Evolutionary conservation across 78 protist species (phyloP).

Genomic region (Protostelium mycophagum): DNA sequence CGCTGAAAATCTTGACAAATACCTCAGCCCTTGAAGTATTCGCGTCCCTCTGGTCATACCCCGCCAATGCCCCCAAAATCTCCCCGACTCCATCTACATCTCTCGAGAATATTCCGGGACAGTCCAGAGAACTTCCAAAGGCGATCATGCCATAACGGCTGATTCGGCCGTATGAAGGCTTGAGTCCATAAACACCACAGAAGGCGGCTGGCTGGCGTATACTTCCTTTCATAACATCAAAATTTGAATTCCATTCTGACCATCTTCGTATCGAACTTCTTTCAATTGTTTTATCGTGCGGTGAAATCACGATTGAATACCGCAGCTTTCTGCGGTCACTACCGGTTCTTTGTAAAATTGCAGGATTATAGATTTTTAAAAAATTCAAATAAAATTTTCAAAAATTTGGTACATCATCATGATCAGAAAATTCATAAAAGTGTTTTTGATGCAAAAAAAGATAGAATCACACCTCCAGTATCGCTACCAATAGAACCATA

Average conservation of each 20-base stretch:
- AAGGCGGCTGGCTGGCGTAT: slow-evolving; percentile 71
- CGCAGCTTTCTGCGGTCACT: no score
- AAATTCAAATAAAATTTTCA: no score
- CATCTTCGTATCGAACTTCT: no score
- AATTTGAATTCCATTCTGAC: no score
- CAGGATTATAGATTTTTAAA: no score
- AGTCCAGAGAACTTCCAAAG: slow-evolving; percentile 73
- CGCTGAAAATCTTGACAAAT: not conserved
- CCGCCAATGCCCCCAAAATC: slow-evolving; percentile 23
- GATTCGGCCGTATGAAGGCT: slow-evolving; percentile 75
- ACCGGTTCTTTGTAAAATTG: no score
- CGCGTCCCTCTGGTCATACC: slow-evolving; percentile 35
- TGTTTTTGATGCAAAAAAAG: no score
- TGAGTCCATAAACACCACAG: slow-evolving; percentile 78
- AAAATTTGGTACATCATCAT: no score
- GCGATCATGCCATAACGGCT: slow-evolving; percentile 66
- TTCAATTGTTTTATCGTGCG: no score
- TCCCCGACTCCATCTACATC: slow-evolving; percentile 27
- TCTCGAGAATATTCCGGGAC: slow-evolving; percentile 58
- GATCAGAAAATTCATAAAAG: no score
- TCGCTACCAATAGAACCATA: slow-evolving; percentile 61
- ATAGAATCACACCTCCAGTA: slow-evolving; percentile 56
- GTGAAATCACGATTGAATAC: no score
- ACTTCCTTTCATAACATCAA: not conserved
- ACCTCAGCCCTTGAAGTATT: not conserved